phyloP scores from a whole-genome alignment of 805 yeast genomes.

The Kodamaea laetipori region DNA sequence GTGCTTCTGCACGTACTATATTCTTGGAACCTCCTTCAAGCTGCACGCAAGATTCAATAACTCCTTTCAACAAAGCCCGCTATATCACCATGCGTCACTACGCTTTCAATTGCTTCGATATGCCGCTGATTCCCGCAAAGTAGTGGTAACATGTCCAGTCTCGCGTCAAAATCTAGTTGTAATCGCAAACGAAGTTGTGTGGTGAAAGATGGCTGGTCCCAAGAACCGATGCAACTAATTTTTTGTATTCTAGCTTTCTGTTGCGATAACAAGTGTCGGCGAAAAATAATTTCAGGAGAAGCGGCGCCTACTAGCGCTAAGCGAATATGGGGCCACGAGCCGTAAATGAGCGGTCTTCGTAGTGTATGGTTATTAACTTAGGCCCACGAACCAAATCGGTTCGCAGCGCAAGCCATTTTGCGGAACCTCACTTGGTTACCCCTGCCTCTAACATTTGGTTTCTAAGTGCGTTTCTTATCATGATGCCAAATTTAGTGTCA shows the following conservation, averaged over 20 bases:
- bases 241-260: background rate
- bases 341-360: no score
- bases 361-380: no score
- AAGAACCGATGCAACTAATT: background rate
- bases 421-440: no score
- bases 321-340: no score
- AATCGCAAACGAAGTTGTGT: background rate
- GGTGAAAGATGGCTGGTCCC: conserved; percentile 1
- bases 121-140: no score
- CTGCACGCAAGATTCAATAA: background rate
- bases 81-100: background rate
- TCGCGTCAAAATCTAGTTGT: background rate
- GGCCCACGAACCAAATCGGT: no score
- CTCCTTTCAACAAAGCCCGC: background rate
- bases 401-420: no score
- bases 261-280: background rate
- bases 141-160: background rate
- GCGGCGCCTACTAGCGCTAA: conserved; percentile 9
- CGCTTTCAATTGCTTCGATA: background rate
- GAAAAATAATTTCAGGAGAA: background rate
- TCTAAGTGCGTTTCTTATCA: no score
- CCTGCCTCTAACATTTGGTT: no score
- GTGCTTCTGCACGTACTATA: background rate
- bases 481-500: no score
- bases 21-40: background rate